Base-by-base conservation (phyloP, 2,329 filamentous ascomycete species). In the Calonectria naviculata region DNA sequence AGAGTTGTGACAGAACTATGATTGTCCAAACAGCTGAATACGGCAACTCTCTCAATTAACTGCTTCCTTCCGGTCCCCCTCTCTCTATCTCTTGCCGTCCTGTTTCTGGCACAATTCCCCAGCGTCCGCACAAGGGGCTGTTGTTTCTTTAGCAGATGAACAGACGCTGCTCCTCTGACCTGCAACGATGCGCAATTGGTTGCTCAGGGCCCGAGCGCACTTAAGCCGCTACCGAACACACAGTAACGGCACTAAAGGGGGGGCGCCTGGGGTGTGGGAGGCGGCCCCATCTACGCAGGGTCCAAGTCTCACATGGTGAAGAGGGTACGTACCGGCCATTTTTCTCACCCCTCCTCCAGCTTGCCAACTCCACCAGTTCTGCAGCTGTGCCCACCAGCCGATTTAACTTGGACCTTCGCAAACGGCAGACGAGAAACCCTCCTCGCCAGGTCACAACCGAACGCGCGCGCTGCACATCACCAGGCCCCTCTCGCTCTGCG, bases 271-370 rank as follows among this genome's bases (percentile, higher is more conserved):
- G 68, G 64, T 44, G 42, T 60, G 29, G 52, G 12, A 62, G 54
- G 56, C 54, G 38, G 52, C 28, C 65, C 54, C 54, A 52, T 61
- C 61, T 26, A 67, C 65, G 72, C 74, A 77, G 74, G 75, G 75
- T 77, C 75, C 74, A 77, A 77, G 68, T 70, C 75, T 73, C 52
- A 58, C 31, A 58, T 38, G 52, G 52, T 12, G n/a, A 47, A 49
- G 24, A 24, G 28, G 12, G 44, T 65, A 65, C 63, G 63, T 56
- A 65, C 44, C 47, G 41, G 34, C 21, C 6, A 38, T 38, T 26
- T 28, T 58, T n/a, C 34, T 24, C 52, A 36, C 52, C 52, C 52
- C 52, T 58, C 38, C 29, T 44, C 44, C 44, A 15, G 29, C 62
- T 31, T 54, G 26, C n/a, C 47, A 34, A 58, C 63, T 66, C 63